Evolutionary conservation across 2,329 filamentous ascomycete species (phyloP).

Genomic region (Cladosporium oxysporum): DNA sequence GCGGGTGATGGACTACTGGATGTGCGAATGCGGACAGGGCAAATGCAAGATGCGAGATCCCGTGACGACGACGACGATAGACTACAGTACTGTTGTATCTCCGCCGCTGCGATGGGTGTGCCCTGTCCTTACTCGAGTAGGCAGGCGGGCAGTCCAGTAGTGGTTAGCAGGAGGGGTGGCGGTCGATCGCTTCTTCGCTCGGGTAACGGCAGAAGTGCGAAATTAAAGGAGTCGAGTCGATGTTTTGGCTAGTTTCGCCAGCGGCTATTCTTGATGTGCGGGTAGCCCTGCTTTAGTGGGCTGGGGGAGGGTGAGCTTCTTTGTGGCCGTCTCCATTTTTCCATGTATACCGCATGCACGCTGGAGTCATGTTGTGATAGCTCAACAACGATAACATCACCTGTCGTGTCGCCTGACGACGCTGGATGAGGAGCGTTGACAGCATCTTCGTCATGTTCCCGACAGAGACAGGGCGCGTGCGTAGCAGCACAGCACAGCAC

Average conservation of each 20-base stretch:
- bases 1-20: background rate
- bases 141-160: background rate
- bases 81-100: background rate
- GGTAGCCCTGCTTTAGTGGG: constrained; percentile 7
- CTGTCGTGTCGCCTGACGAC: background rate
- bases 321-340: background rate
- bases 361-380: background rate
- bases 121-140: background rate
- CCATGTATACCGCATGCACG: background rate
- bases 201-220: constrained; percentile 14
- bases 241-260: constrained; percentile 15
- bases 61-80: constrained; percentile 5
- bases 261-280: constrained; percentile 4
- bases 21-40: background rate
- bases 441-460: background rate
- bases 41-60: background rate
- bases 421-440: background rate
- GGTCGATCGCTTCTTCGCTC: constrained; percentile 3
- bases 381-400: background rate
- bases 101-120: background rate
- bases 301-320: constrained; percentile 10
- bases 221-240: constrained; percentile 17
- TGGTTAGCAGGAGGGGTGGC: background rate
- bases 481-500: too few species aligned
- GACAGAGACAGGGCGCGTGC: background rate